These are phyloP conservation scores for Albifimbria verrucaria DNA, from an alignment of 2,329 filamentous ascomycete species.

Conservation along the genomic window DNA sequence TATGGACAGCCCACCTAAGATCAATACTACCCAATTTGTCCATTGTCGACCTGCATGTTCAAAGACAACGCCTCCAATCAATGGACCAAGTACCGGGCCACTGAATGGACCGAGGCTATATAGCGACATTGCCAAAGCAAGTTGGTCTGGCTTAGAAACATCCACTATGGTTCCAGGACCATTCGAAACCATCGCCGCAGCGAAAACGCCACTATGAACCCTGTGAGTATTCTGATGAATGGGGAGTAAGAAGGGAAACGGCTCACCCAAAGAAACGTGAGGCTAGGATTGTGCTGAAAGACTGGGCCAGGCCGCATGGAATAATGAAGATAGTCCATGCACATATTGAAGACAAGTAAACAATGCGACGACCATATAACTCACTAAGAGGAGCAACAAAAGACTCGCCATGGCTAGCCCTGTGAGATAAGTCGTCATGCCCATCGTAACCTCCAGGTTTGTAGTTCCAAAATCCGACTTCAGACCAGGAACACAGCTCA, in stretches of 20 bases:
- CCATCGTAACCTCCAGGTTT: constrained; percentile 60
- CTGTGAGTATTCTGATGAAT: not conserved
- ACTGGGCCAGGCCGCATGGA: constrained; percentile 63
- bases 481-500: constrained; percentile 63
- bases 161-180: constrained; percentile 75
- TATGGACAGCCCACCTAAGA: constrained; percentile 60
- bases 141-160: constrained; percentile 68
- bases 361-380: constrained; percentile 58
- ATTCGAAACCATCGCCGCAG: constrained; percentile 73
- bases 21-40: constrained; percentile 74
- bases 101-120: constrained; percentile 80
- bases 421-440: constrained; percentile 69
- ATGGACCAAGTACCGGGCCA: constrained; percentile 40
- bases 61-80: constrained; percentile 64
- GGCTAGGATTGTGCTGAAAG: constrained; percentile 61
- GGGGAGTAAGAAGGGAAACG: not conserved
- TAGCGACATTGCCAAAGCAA: constrained; percentile 72
- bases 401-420: constrained; percentile 67
- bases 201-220: constrained; percentile 33
- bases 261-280: constrained; percentile 62
- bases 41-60: constrained; percentile 77
- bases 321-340: constrained; percentile 64
- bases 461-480: constrained; percentile 57
- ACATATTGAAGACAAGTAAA: constrained; percentile 61
- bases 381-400: constrained; percentile 67